Percentiles rank a stretch among this genome's conserved stretches.
These are phyloP conservation scores for Heliamphora exappendiculata DNA, from an alignment of 148 eudicot genomes.

Conservation along the genomic window DNA sequence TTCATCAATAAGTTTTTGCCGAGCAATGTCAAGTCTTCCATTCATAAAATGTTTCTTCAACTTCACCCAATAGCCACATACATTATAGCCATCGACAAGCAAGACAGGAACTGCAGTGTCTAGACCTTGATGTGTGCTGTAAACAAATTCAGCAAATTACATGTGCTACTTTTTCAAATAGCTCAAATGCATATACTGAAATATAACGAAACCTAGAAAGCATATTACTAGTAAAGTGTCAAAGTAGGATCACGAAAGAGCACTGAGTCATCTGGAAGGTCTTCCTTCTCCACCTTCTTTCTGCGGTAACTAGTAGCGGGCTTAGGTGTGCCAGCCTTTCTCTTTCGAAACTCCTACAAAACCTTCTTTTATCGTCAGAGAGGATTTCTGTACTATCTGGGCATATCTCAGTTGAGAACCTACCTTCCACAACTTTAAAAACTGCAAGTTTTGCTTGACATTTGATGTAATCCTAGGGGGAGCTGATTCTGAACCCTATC, in stretches of 20 bases:
- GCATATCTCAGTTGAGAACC: background rate
- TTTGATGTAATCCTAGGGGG: conserved; percentile 94
- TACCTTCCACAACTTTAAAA: conserved; percentile 86
- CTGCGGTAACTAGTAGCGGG: conserved; percentile 90
- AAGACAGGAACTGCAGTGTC: conserved; percentile 80
- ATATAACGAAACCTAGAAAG: conserved; percentile 18
- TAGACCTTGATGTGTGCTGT: conserved; percentile 75
- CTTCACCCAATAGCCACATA: conserved; percentile 93
- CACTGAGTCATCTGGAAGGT: conserved; percentile 65
- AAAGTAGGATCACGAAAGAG: conserved; percentile 69
- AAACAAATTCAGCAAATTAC: conserved; percentile 17
- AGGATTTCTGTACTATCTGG: background rate
- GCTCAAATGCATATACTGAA: background rate
- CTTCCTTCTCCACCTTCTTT: conserved; percentile 85
- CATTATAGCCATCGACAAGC: conserved; percentile 98
- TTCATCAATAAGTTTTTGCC: conserved; percentile 89
- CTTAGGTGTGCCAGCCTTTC: conserved; percentile 53
- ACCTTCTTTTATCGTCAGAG: conserved; percentile 3
- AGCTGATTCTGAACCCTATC: conserved; percentile 56
- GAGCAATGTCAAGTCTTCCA: conserved; percentile 85
- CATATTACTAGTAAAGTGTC: conserved; percentile 66
- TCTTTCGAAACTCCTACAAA: conserved; percentile 60
- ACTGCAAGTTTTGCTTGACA: conserved; percentile 85
- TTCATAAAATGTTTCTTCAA: conserved; percentile 83
- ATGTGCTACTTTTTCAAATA: conserved; percentile 14